These are phyloP conservation scores for Thuja plicata DNA, from an alignment of 83 land plant genomes.

Conservation along the genomic window DNA sequence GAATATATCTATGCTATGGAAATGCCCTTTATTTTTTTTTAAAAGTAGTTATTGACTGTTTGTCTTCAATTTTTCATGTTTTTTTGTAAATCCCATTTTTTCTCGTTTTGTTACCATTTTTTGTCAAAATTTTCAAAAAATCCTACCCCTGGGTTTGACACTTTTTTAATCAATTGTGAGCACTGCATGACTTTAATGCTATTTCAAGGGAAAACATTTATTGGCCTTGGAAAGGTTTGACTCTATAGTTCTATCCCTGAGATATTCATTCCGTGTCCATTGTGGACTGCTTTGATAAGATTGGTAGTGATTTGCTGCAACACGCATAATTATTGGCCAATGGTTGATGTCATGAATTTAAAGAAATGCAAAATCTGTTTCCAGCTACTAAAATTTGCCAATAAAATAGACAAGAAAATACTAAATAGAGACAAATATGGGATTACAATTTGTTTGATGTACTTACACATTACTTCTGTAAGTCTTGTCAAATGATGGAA, in stretches of 20 bases:
- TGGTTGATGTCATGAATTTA: background rate
- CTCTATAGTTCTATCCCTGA: background rate
- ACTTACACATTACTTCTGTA: background rate
- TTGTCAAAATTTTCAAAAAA: too few species aligned
- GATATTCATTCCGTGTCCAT: background rate
- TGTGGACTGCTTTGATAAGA: background rate
- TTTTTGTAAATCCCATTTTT: too few species aligned
- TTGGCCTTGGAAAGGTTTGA: background rate
- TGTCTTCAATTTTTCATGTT: too few species aligned
- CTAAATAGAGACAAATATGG: background rate
- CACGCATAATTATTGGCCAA: background rate
- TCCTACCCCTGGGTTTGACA: background rate
- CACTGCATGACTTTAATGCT: background rate
- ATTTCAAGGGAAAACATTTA: background rate
- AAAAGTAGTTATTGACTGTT: too few species aligned
- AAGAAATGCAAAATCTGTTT: background rate
- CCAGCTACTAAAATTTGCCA: background rate
- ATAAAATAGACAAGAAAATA: background rate
- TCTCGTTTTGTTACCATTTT: too few species aligned
- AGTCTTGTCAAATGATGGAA: background rate
- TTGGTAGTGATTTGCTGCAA: background rate
- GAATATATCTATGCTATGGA: too few species aligned
- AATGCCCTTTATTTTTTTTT: too few species aligned
- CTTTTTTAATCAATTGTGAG: background rate
- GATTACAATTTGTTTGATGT: background rate